Evolutionary conservation across 306 rosid genomes (phyloP).

Genomic region (Cercis canadensis): DNA sequence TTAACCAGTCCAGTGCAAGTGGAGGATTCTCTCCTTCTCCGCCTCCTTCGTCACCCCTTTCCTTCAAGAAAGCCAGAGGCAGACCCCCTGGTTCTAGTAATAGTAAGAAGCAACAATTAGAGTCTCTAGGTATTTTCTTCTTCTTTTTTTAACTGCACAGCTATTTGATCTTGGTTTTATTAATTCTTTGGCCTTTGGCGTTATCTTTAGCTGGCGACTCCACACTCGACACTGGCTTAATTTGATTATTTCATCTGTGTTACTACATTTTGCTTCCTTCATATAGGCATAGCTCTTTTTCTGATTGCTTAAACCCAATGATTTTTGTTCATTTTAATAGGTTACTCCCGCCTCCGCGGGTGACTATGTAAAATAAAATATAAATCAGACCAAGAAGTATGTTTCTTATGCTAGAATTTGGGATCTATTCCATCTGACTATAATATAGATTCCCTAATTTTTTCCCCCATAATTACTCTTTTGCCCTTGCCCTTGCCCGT

Average conservation of each 20-base stretch:
- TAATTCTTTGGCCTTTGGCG: no score
- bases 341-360: not conserved
- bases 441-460: slow-evolving; percentile 24
- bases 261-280: no score
- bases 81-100: slow-evolving; percentile 75
- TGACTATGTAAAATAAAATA: slow-evolving; percentile 2
- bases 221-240: no score
- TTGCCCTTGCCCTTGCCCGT: slow-evolving; percentile 37
- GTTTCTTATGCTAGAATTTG: slow-evolving; percentile 14
- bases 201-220: no score
- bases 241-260: no score
- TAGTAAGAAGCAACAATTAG: slow-evolving; percentile 52
- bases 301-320: not conserved
- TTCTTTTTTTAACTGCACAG: not conserved
- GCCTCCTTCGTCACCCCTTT: slow-evolving; percentile 38
- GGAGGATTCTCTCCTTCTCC: slow-evolving; percentile 47
- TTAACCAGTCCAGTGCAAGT: slow-evolving; percentile 41
- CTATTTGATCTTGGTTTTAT: not conserved
- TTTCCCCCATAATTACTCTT: slow-evolving; percentile 36
- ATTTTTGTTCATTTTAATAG: slow-evolving; percentile 32
- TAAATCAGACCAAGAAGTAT: not conserved
- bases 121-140: slow-evolving; percentile 48
- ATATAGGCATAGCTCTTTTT: no score
- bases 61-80: slow-evolving; percentile 69
- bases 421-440: slow-evolving; percentile 18